Evolutionary conservation across 2,329 filamentous ascomycete species (phyloP), one percentile per base, ranked within the genome.

Genomic region (Aspergillus fumigatiaffinis): DNA sequence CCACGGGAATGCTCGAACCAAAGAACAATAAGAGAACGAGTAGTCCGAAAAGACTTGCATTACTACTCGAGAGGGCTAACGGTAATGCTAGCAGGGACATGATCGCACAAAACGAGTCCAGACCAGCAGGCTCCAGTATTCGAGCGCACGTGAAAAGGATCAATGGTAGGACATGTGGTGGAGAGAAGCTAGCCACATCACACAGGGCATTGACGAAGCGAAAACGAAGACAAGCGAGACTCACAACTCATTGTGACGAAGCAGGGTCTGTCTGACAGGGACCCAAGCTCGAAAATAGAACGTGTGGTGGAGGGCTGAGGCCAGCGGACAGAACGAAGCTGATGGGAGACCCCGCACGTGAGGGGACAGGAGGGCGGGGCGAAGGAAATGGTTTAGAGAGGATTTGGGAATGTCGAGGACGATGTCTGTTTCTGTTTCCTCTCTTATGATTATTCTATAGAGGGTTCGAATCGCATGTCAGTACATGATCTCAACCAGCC

Each of bases 171-270:
- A 51, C 52, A 52, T 46, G 20, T 42, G n/a, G 52, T 46, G 20
- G 12, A 29, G 32, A 53, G 35, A n/a, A 44, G 48, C 50, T 21
- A 47, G 42, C 38, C 41, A 46, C 55, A 57, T 57, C 32, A 46
- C 32, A 48, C 20, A 48, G 28, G 9, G 29, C 25, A 56, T 54
- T 46, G 46, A 46, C 35, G 48, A 41, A 48, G 26, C 12, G 44
- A 28, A 53, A 42, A 55, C 38, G 20, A 41, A 41, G 28, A 35
- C n/a, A 42, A 25, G 23, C 20, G 44, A 51, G 28, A 66, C 66
- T 65, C 57, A 68, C 66, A 68, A 59, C 66, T 68, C 66, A 68
- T 68, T 38, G 54, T 64, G 62, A 35, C 49, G 50, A 50, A 48
- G 12, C 21, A 50, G 41, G 23, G 44, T 41, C 55, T 26, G 48